These are phyloP conservation scores for Moesziomyces globuligerus DNA, from an alignment of 1,284 basidiomycete genomes.

Conservation along the genomic window DNA sequence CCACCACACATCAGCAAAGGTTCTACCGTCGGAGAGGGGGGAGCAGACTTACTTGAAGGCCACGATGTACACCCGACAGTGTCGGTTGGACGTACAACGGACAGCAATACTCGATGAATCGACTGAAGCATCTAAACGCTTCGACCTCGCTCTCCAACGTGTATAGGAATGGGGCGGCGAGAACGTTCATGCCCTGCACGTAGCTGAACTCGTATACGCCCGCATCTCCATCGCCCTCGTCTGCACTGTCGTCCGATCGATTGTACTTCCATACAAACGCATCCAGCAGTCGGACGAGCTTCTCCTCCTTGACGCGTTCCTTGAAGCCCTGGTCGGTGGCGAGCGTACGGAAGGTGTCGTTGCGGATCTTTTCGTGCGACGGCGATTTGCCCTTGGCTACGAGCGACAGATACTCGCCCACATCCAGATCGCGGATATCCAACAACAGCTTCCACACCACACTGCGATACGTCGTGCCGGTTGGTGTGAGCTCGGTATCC, in stretches of 20 bases:
- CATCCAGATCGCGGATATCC: conserved; percentile 30
- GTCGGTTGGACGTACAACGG: conserved; percentile 96
- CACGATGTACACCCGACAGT: conserved; percentile 90
- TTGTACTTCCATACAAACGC: conserved; percentile 96
- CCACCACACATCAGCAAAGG: neutral
- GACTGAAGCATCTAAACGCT: conserved; percentile 92
- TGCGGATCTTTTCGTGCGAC: conserved; percentile 69
- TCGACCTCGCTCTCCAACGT: conserved; percentile 94
- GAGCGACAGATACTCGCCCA: conserved; percentile 46
- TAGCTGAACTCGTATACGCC: conserved; percentile 79
- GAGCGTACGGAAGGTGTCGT: conserved; percentile 79
- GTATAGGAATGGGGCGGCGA: conserved; percentile 95
- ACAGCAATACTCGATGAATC: conserved; percentile 91
- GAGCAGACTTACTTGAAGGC: conserved; percentile 77
- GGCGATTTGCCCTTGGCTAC: conserved; percentile 51
- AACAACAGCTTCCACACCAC: conserved; percentile 61
- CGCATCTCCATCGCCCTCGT: conserved; percentile 69
- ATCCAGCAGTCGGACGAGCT: conserved; percentile 92
- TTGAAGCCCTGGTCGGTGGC: conserved; percentile 95
- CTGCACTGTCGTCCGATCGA: conserved; percentile 69
- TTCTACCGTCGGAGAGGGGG: neutral
- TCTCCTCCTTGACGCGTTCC: conserved; percentile 91
- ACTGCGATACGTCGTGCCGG: conserved; percentile 30
- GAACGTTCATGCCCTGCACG: conserved; percentile 98
- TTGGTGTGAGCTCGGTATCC: conserved; percentile 21